Evolutionary conservation across 352 stramenopile genomes (phyloP), one percentile per base, ranked within the genome.

Genomic region (Halophytophthora polymorphica): DNA sequence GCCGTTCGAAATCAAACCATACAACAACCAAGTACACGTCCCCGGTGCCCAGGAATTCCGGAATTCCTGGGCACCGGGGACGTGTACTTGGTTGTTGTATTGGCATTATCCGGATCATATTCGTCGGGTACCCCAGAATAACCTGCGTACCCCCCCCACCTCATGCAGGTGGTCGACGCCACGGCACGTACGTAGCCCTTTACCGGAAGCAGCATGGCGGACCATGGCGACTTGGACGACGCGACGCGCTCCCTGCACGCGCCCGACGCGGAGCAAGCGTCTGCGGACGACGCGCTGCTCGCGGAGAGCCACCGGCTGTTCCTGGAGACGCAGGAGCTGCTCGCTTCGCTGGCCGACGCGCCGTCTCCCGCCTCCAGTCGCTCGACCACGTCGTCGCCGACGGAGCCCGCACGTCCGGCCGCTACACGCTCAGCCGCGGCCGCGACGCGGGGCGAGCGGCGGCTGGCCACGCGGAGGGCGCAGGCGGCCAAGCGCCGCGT

Each of bases 401-500:
- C 39, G 0, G 19, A 39, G 28, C 37, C 12, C 48, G 43, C 31
- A 19, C 40, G 45, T 40, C 8, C 33, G 49, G 36, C 6, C 34
- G 7, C 40, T 14, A 3, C 13, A 44, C 22, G 4, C 2, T 2
- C 25, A 22, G 10, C 28, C 31, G 15, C 17, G 15, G 15, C 7
- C 21, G 18, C 23, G 19, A 38, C 39, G 15, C 13, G 22, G 14
- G 19, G 2, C 14, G 42, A 53, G n/a, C 17, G 34, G 33, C 42
- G 36, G 15, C 28, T 22, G 5, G 39, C 46, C 22, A 33, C 58
- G 1, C 39, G 42, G 25, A 61, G 38, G 12, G 38, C 33, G 18
- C 50, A 56, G 22, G 57, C 51, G 3, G 49, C 54, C 1, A 64
- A 56, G n/a, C 23, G 55, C 25, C 39, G 55, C 40, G 8, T 49